A percentile compares a stretch with the other conserved stretches of the same genome.
Conservation (phyloP, 192 early-diverging fungal species). For the Coemansia sp. region DNA sequence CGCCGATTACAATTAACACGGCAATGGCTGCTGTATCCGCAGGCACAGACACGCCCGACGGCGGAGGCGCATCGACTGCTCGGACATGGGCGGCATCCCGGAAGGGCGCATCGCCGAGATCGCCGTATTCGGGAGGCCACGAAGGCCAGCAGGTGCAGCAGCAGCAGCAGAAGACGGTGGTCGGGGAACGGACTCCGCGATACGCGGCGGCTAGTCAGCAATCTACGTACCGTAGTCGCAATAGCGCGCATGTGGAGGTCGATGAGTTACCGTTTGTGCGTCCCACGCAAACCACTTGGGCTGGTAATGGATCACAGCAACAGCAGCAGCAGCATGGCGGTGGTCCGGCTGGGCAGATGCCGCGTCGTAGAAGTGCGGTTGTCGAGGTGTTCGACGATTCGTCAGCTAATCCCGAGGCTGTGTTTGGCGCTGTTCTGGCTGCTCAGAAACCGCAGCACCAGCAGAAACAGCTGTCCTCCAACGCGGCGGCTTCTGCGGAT, state of each 20-base stretch:
- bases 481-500: neutral
- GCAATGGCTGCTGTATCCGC: neutral
- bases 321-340: constrained; percentile 1
- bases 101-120: constrained; percentile 14
- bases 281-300: constrained; percentile 25
- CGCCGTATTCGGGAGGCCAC: constrained; percentile 18
- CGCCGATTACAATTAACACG: constrained; percentile 40
- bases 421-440: neutral
- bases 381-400: constrained; percentile 34
- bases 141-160: constrained; percentile 8
- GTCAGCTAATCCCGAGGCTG: neutral
- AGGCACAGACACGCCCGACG: neutral
- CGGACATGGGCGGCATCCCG: constrained; percentile 2
- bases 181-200: constrained; percentile 20
- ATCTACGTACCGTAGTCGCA: constrained; percentile 39
- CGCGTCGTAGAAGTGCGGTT: constrained; percentile 38
- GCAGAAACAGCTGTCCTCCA: neutral
- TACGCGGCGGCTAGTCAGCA: constrained; percentile 11
- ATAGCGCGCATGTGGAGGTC: constrained; percentile 47
- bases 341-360: neutral
- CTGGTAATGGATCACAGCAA: neutral
- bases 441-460: constrained; percentile 6
- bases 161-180: neutral
- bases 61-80: neutral
- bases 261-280: constrained; percentile 50